phyloP scores from a whole-genome alignment of 768 basidiomycete genomes.

The Lactarius hatsudake region DNA sequence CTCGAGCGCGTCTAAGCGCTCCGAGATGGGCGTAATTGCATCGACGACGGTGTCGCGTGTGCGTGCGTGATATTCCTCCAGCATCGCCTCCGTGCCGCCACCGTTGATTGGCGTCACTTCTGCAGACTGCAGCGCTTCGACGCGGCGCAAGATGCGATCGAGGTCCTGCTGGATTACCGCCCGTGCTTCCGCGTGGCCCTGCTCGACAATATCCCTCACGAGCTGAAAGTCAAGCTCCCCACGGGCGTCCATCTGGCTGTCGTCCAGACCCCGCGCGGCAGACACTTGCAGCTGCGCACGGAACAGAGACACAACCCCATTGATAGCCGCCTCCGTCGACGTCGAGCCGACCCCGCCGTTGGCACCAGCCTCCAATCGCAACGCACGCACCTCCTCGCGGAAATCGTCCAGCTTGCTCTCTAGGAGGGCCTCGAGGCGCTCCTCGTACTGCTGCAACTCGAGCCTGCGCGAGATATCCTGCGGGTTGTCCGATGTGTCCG shows the following conservation, averaged over 20 bases:
- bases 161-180: conserved; percentile 59
- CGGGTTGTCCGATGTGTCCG: conserved; percentile 43
- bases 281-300: conserved; percentile 65
- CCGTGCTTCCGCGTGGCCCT: conserved; percentile 62
- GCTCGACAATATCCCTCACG: conserved; percentile 65
- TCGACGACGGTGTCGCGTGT: conserved; percentile 60
- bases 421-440: conserved; percentile 58
- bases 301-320: conserved; percentile 66
- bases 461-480: conserved; percentile 54
- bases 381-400: conserved; percentile 39
- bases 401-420: conserved; percentile 65
- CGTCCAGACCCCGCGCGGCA: conserved; percentile 53
- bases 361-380: conserved; percentile 23
- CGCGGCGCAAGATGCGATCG: conserved; percentile 46
- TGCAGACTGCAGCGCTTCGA: conserved; percentile 34
- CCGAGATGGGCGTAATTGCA: conserved; percentile 55
- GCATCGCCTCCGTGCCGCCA: conserved; percentile 37
- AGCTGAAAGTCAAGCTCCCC: conserved; percentile 79
- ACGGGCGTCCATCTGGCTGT: conserved; percentile 65
- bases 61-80: conserved; percentile 58
- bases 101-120: conserved; percentile 26
- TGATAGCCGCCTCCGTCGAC: conserved; percentile 58
- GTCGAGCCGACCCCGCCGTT: conserved; percentile 35
- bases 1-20: conserved; percentile 54
- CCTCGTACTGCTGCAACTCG: conserved; percentile 57